Evolutionary conservation across 805 yeast genomes (phyloP).

Genomic region (Wickerhamiella australiensis): DNA sequence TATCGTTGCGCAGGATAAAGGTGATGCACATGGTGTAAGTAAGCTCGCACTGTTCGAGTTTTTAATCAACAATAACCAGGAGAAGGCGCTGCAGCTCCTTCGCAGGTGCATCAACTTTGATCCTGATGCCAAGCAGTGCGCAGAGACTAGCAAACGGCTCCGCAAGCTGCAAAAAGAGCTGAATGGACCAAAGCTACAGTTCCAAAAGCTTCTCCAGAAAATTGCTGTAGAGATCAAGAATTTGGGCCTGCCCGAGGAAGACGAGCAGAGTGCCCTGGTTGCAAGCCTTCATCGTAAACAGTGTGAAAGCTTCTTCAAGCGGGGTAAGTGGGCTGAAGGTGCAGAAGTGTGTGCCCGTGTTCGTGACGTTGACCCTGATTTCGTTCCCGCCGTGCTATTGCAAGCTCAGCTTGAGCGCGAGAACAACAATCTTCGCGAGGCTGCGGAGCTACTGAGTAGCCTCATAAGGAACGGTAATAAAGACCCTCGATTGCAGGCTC

Average conservation of each 20-base stretch:
- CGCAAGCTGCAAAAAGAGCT: constrained; percentile 23
- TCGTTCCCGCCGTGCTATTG: constrained; percentile 23
- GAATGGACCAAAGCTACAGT: constrained; percentile 15
- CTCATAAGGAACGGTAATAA: constrained; percentile 16
- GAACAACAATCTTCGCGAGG: constrained; percentile 22
- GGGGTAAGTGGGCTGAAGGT: constrained; percentile 21
- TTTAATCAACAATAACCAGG: constrained; percentile 33
- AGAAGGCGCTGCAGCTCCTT: constrained; percentile 39
- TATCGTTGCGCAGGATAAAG: constrained; percentile 23
- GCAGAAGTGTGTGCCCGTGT: constrained; percentile 23
- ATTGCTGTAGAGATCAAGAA: constrained; percentile 12
- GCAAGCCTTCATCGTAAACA: constrained; percentile 17
- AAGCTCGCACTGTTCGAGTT: constrained; percentile 39
- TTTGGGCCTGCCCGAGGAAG: constrained; percentile 14
- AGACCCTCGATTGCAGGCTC: constrained; percentile 17
- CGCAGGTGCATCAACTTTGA: constrained; percentile 66
- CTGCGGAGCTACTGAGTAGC: constrained; percentile 18
- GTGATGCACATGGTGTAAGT: constrained; percentile 25
- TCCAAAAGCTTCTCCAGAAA: constrained; percentile 2
- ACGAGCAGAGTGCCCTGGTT: constrained; percentile 18
- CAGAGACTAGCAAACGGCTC: constrained; percentile 28
- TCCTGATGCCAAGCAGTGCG: constrained; percentile 57
- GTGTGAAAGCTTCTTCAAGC: constrained; percentile 21
- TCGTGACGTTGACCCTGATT: constrained; percentile 22
- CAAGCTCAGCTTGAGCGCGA: constrained; percentile 23